These are phyloP conservation scores for Conticribra guillardii DNA, from an alignment of 108 stramenopile genomes.

Conservation along the genomic window DNA sequence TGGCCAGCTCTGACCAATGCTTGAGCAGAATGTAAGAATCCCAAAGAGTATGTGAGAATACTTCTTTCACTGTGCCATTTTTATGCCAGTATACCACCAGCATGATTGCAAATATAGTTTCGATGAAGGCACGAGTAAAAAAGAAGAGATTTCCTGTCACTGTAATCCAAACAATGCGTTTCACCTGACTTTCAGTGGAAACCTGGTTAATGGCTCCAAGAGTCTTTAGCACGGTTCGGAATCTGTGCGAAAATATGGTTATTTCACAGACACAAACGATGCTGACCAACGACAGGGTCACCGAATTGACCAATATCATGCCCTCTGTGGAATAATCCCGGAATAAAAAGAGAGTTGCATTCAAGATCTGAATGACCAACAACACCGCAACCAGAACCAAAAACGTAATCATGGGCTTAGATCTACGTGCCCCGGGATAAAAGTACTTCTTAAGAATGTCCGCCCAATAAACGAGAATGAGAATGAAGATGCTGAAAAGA, in stretches of 20 bases:
- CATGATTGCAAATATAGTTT: conserved; percentile 73
- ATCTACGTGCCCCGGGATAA: conserved; percentile 82
- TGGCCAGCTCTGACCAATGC: conserved; percentile 85
- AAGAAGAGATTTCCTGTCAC: conserved; percentile 96
- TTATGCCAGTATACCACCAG: conserved; percentile 81
- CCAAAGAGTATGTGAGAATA: conserved; percentile 85
- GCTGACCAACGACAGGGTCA: conserved; percentile 82
- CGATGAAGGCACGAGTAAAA: conserved; percentile 87
- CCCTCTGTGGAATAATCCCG: conserved; percentile 89
- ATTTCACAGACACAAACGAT: conserved; percentile 92
- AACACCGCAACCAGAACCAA: conserved; percentile 71
- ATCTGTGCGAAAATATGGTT: conserved; percentile 92
- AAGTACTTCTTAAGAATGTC: conserved; percentile 96
- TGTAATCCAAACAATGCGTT: conserved; percentile 94
- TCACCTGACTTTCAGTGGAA: conserved; percentile 93
- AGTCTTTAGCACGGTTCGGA: conserved; percentile 92
- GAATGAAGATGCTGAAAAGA: conserved; percentile 95
- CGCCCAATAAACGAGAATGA: conserved; percentile 97
- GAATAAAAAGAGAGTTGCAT: conserved; percentile 80
- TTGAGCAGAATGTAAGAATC: conserved; percentile 90
- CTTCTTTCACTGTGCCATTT: conserved; percentile 73
- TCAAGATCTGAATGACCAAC: conserved; percentile 69
- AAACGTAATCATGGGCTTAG: conserved; percentile 92
- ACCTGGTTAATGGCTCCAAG: conserved; percentile 96
- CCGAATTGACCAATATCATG: conserved; percentile 91